Evolutionary conservation across 768 basidiomycete species (phyloP), one percentile per base, ranked within the genome.

Genomic region (Xerocomellus chrysenteron): DNA sequence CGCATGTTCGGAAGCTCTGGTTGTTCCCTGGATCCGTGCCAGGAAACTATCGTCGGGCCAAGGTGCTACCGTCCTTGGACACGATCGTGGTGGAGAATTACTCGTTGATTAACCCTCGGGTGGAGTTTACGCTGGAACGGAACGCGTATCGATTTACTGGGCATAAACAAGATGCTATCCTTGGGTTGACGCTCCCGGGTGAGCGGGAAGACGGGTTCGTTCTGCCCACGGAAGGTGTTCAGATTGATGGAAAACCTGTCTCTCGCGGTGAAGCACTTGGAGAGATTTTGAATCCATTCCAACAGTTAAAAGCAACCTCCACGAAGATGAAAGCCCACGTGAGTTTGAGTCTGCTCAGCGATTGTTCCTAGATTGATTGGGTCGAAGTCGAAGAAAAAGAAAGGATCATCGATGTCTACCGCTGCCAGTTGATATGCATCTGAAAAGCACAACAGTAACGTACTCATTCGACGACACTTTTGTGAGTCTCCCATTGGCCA

Each of bases 1-100:
- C 65, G 14, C 61, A 72, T 1, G 68, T 65, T n/a, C 64, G 67
- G 19, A 73, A 66, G 37, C 55, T 73, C 49, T 72, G 72, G 72
- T 16, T 72, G 7, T 62, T 69, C 48, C 72, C 69, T 4, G 54
- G 47, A 13, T 64, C 61, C 36, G 65, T 71, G 24, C 63, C 57
- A 9, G 60, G 62, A n/a, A 61, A 5, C 37, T 66, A 64, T 40
- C 68, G 68, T 44, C 59, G 56, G 19, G 48, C 19, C 35, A 58
- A 52, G 21, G 13, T 60, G 12, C 12, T 64, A 13, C 66, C 67
- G 7, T 43, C 67, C 36, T 47, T 68, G 56, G 68, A 70, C 45
- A 68, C 68, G 21, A 50, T 67, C 57, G 58, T 68, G 37, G 35
- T 69, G 32, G 64, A 68, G 40, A 68, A 55, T 19, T 65, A 69